These are phyloP conservation scores for Pestalotiopsis sp. DNA, from an alignment of 2,329 filamentous ascomycete genomes.

Conservation along the genomic window DNA sequence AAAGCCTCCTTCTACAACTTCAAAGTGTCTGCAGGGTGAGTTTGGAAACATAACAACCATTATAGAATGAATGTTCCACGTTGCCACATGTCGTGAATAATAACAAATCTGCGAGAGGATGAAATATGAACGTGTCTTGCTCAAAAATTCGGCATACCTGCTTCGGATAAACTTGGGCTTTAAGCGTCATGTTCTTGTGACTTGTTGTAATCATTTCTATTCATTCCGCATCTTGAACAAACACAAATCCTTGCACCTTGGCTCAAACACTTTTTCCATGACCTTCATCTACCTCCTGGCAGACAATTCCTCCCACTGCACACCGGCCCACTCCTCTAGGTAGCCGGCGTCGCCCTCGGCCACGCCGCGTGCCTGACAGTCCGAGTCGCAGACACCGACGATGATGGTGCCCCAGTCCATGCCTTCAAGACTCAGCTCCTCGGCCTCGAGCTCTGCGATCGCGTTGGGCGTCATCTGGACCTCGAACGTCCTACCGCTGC, in stretches of 20 bases:
- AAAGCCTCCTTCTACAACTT: too few species aligned
- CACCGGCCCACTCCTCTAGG: constrained; percentile 94
- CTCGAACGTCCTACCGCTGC: constrained; percentile 79
- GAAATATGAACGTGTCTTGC: too few species aligned
- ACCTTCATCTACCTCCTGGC: constrained; percentile 23
- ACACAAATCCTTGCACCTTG: not conserved
- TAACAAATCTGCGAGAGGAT: too few species aligned
- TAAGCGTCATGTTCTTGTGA: not conserved
- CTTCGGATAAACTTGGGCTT: not conserved
- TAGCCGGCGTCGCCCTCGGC: constrained; percentile 71
- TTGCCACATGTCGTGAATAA: too few species aligned
- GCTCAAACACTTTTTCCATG: not conserved
- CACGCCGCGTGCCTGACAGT: constrained; percentile 69
- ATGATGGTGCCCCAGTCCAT: constrained; percentile 99
- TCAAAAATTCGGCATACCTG: not conserved
- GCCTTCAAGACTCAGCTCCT: constrained; percentile 72
- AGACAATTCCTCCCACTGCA: constrained; percentile 89
- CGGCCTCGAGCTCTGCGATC: constrained; percentile 84
- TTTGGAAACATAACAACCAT: too few species aligned
- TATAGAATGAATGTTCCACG: too few species aligned
- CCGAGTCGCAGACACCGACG: constrained; percentile 78
- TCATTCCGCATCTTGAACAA: not conserved
- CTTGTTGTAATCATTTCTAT: not conserved
- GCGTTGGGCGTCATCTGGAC: constrained; percentile 89
- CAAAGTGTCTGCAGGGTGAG: too few species aligned